These are phyloP conservation scores for Solanum aculeatissimum DNA, from an alignment of 305 asterid species.

Conservation along the genomic window DNA sequence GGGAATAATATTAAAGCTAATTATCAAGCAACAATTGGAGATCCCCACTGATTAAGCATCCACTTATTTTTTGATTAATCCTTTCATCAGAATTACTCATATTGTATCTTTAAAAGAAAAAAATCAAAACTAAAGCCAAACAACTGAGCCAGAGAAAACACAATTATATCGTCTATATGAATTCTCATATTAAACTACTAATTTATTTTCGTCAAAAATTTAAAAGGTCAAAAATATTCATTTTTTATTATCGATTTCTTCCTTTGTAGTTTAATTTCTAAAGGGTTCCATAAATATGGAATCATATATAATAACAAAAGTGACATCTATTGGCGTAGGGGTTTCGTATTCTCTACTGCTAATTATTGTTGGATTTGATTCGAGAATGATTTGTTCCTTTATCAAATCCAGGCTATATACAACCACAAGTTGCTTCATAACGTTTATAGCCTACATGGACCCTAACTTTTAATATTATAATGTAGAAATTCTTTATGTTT, in stretches of 20 bases:
- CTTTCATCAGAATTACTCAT: too few relatives aligned
- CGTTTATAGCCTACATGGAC: neutral
- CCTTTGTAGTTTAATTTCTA: neutral
- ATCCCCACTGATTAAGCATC: neutral
- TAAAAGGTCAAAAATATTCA: neutral
- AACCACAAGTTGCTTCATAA: neutral
- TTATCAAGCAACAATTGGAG: neutral
- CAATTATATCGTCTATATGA: neutral
- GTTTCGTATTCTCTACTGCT: neutral
- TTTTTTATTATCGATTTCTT: neutral
- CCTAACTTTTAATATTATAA: neutral
- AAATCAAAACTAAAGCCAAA: neutral
- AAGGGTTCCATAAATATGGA: neutral
- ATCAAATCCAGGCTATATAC: neutral
- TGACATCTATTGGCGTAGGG: neutral
- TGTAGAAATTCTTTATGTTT: neutral
- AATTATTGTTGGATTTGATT: neutral
- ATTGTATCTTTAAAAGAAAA: neutral
- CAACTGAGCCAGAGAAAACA: neutral
- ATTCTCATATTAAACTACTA: neutral
- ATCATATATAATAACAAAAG: neutral
- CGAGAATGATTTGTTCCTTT: neutral
- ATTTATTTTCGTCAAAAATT: neutral
- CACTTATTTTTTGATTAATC: neutral
- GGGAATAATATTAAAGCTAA: neutral